Evolutionary conservation across 1,284 basidiomycete species (phyloP).

Genomic region (Pseudozyma sp.): DNA sequence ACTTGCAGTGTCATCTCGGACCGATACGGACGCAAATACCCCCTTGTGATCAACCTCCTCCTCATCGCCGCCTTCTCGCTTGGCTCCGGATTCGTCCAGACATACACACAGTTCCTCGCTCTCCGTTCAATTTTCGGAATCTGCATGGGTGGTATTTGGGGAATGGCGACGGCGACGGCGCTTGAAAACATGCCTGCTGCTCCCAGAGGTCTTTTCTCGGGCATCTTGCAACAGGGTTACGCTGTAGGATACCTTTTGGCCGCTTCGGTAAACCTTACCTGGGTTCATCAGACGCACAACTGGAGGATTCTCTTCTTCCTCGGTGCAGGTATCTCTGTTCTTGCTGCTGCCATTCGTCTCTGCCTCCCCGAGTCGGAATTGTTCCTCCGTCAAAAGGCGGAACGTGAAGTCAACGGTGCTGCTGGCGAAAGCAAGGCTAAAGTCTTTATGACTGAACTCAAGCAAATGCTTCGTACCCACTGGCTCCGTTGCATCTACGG

Average conservation of each 20-base stretch:
- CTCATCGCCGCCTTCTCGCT: slow-evolving; percentile 76
- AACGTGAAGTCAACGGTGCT: slow-evolving; percentile 64
- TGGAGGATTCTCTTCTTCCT: slow-evolving; percentile 73
- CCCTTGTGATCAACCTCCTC: slow-evolving; percentile 76
- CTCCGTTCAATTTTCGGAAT: slow-evolving; percentile 71
- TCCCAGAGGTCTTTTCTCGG: slow-evolving; percentile 85
- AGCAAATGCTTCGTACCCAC: slow-evolving; percentile 82
- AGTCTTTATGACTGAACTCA: slow-evolving; percentile 79
- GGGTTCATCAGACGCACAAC: slow-evolving; percentile 69
- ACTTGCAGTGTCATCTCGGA: slow-evolving; percentile 50
- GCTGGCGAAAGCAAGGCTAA: slow-evolving; percentile 70
- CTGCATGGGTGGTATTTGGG: slow-evolving; percentile 75
- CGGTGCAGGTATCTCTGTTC: slow-evolving; percentile 76
- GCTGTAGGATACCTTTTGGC: slow-evolving; percentile 73
- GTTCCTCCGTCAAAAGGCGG: slow-evolving; percentile 73
- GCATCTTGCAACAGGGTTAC: slow-evolving; percentile 86
- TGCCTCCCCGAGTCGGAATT: slow-evolving; percentile 83
- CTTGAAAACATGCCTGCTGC: slow-evolving; percentile 91
- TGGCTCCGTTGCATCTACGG: slow-evolving; percentile 90
- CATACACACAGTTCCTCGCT: slow-evolving; percentile 72
- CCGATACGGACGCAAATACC: slow-evolving; percentile 92
- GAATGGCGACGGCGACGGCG: slow-evolving; percentile 69
- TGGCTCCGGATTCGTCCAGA: slow-evolving; percentile 73
- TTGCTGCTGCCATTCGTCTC: slow-evolving; percentile 80
- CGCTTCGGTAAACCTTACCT: slow-evolving; percentile 79